Conservation (phyloP, 2,329 filamentous ascomycete genomes). For the Rugonectria rugulosa region DNA sequence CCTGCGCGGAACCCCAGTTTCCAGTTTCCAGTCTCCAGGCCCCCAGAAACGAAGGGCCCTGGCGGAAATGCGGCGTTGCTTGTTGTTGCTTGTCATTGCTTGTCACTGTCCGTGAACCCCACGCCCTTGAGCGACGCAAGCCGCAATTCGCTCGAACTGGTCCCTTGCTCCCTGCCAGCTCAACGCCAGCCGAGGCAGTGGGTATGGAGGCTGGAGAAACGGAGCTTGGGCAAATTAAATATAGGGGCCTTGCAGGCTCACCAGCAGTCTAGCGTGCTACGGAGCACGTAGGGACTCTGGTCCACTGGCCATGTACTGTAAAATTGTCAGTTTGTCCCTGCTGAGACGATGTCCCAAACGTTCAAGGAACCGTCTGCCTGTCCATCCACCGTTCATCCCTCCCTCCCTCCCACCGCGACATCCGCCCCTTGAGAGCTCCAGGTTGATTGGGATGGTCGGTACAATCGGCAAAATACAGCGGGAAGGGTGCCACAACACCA, state of each 20-base stretch:
- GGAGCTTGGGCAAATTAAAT: conserved; percentile 36
- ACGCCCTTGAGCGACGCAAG: conserved; percentile 11
- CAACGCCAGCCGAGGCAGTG: conserved; percentile 18
- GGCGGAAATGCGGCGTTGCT: conserved; percentile 4
- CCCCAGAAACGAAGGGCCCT: conserved; percentile 11
- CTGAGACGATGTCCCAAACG: neutral
- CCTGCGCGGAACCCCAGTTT: conserved; percentile 7
- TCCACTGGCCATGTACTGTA: neutral
- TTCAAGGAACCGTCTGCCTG: too few species aligned
- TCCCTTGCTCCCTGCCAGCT: conserved; percentile 22
- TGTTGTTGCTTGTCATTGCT: conserved; percentile 16
- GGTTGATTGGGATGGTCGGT: conserved; percentile 31
- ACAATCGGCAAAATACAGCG: conserved; percentile 27
- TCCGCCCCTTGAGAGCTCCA: conserved; percentile 17
- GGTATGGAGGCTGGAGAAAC: conserved; percentile 22
- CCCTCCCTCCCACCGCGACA: conserved; percentile 27
- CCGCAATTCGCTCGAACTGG: conserved; percentile 16
- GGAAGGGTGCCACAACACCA: conserved; percentile 17
- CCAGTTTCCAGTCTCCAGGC: neutral
- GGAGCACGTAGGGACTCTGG: neutral
- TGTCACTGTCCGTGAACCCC: conserved; percentile 14
- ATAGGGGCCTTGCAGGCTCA: conserved; percentile 23
- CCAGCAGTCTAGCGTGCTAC: conserved; percentile 18
- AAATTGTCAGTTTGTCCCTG: too few species aligned
- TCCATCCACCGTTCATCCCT: conserved; percentile 6